Evolutionary conservation across 176 grass and related monocot species (phyloP), one percentile per base, ranked within the genome.

Genomic region (bread wheat (Triticum aestivum)): DNA sequence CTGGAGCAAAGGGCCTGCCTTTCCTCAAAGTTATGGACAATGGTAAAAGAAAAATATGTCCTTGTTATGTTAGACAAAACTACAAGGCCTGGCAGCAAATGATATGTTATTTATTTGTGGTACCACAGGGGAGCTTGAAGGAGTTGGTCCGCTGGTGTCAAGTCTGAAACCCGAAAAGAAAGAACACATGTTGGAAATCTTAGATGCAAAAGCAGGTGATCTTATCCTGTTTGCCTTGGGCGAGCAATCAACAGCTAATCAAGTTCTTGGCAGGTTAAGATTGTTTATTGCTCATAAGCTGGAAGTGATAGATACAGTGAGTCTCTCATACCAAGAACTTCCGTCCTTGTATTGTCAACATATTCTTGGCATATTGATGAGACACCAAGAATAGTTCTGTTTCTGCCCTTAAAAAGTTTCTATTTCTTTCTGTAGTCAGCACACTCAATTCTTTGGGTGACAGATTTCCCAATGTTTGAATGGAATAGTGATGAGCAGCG

Each of bases 191-290:
- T 30, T 92, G 84, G 85, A 89, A 84, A 32, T 63, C 82, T 69
- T 95, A 21, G 52, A 75, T 51, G 91, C 92, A 65, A 91, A 96
- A 69, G 35, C 88, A 29, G 92, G 90, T 41, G 96, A 98, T 77
- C 91, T 98, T 88, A 88, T 98, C 85, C 88, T 98, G 76, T 98
- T 98, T 92, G 96, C 93, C 54, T 79, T 96, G 73, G 96, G 96
- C 38, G 82, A 94, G 64, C 79, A 82, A 61, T 83, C 92, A 80
- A 83, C 62, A 38, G 93, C 88, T 66, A 94, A 94, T 54, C 81
- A 66, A 77, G 90, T 91, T 88, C 96, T 98, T 63, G 93, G 94
- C 76, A 83, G 90, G 21, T 84, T 98, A 85, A 91, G 93, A 86
- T 82, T 91, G 79, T 94, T 92, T 86, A 81, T 89, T 68, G 93